These are phyloP conservation scores for Yamadazyma blattariae DNA, from an alignment of 1,139 yeast species.

Conservation along the genomic window DNA sequence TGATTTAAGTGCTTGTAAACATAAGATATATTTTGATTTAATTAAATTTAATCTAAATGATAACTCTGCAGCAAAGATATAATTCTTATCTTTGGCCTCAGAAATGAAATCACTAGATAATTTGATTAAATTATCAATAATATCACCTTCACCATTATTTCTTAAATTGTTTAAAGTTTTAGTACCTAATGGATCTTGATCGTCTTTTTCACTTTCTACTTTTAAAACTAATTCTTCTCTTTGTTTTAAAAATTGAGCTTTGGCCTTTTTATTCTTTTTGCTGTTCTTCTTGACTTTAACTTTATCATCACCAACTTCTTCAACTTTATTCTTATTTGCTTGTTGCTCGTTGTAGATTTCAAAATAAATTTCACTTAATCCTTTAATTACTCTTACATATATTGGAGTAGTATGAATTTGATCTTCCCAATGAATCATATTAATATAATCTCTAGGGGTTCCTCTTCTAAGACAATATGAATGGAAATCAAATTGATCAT, in stretches of 20 bases:
- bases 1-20: conserved; percentile 41
- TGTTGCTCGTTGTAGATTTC: conserved; percentile 36
- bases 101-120: conserved; percentile 31
- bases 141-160: conserved; percentile 20
- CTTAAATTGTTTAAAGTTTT: conserved; percentile 28
- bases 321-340: conserved; percentile 13
- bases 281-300: conserved; percentile 21
- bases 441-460: conserved; percentile 79
- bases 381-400: conserved; percentile 66
- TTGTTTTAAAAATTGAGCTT: conserved; percentile 37
- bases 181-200: conserved; percentile 50
- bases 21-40: conserved; percentile 46
- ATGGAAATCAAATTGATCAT: conserved; percentile 94
- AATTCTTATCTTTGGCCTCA: conserved; percentile 36
- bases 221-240: conserved; percentile 35
- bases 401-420: conserved; percentile 64
- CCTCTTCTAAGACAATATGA: conserved; percentile 90
- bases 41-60: conserved; percentile 37
- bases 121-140: conserved; percentile 29
- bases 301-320: conserved; percentile 10
- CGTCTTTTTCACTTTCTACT: conserved; percentile 45
- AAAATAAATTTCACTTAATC: conserved; percentile 60
- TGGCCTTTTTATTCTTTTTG: conserved; percentile 32
- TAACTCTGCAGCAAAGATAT: conserved; percentile 34
- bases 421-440: conserved; percentile 81